These are phyloP conservation scores for Lentinula lateritia DNA, from an alignment of 768 basidiomycete genomes.

Conservation along the genomic window DNA sequence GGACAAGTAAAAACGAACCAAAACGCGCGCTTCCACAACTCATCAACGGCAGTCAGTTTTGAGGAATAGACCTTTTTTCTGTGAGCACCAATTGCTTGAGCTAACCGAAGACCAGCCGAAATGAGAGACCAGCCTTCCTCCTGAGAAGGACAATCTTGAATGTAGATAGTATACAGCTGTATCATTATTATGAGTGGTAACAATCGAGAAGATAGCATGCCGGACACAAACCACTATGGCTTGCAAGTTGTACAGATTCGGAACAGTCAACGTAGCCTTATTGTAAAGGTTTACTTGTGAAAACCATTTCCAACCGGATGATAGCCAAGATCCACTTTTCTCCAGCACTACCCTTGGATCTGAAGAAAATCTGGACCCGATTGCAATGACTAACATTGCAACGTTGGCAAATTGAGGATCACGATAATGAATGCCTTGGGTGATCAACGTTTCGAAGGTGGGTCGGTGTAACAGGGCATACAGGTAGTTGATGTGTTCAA, in stretches of 20 bases:
- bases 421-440: slow-evolving; percentile 26
- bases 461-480: slow-evolving; percentile 47
- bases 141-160: slow-evolving; percentile 21
- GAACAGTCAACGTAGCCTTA: slow-evolving; percentile 24
- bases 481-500: slow-evolving; percentile 36
- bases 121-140: slow-evolving; percentile 29
- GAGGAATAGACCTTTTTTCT: not conserved
- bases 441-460: slow-evolving; percentile 32
- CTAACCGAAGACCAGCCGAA: slow-evolving; percentile 34
- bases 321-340: slow-evolving; percentile 25
- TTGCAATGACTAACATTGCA: slow-evolving; percentile 43
- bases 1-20: slow-evolving; percentile 34
- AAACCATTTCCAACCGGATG: slow-evolving; percentile 40
- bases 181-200: slow-evolving; percentile 27
- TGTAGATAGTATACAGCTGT: slow-evolving; percentile 21
- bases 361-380: slow-evolving; percentile 36
- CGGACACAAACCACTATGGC: slow-evolving; percentile 19
- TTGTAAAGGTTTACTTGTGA: slow-evolving; percentile 32
- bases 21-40: slow-evolving; percentile 45
- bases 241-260: slow-evolving; percentile 35
- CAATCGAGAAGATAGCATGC: not conserved
- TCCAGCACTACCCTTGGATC: slow-evolving; percentile 34
- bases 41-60: slow-evolving; percentile 30
- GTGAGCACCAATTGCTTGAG: slow-evolving; percentile 39
- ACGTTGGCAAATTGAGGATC: slow-evolving; percentile 34